Evolutionary conservation across 2,329 filamentous ascomycete genomes (phyloP).

Genomic region (Talaromyces sp.): DNA sequence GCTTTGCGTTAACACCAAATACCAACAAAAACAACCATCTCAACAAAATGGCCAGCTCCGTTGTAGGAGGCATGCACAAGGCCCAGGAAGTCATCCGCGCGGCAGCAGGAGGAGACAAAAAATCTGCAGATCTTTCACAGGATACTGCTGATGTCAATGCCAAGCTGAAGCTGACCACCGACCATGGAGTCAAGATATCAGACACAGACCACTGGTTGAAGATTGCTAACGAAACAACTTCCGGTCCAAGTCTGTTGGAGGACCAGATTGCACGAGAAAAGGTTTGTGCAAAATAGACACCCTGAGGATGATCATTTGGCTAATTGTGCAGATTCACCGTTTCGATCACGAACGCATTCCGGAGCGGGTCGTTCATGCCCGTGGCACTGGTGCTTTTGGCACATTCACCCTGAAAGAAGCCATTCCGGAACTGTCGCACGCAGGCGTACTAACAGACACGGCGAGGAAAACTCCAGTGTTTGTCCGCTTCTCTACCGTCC

Average conservation of each 20-base stretch:
- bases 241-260: constrained; percentile 64
- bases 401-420: constrained; percentile 62
- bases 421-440: constrained; percentile 56
- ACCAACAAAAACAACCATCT: background rate
- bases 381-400: constrained; percentile 59
- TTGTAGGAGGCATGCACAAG: constrained; percentile 25
- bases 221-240: constrained; percentile 55
- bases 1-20: background rate
- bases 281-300: constrained; percentile 39
- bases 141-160: constrained; percentile 55
- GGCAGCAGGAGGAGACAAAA: constrained; percentile 33
- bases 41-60: constrained; percentile 19
- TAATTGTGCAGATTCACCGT: constrained; percentile 41
- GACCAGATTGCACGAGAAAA: constrained; percentile 69
- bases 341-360: constrained; percentile 72
- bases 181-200: constrained; percentile 67
- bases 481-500: constrained; percentile 70
- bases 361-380: constrained; percentile 62
- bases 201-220: constrained; percentile 76
- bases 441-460: constrained; percentile 62
- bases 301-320: background rate
- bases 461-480: constrained; percentile 61
- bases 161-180: constrained; percentile 62
- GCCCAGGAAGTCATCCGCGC: constrained; percentile 21
- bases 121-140: constrained; percentile 56